These are phyloP conservation scores for Carex scoparia DNA, from an alignment of 176 grass and related monocot species.

Conservation along the genomic window DNA sequence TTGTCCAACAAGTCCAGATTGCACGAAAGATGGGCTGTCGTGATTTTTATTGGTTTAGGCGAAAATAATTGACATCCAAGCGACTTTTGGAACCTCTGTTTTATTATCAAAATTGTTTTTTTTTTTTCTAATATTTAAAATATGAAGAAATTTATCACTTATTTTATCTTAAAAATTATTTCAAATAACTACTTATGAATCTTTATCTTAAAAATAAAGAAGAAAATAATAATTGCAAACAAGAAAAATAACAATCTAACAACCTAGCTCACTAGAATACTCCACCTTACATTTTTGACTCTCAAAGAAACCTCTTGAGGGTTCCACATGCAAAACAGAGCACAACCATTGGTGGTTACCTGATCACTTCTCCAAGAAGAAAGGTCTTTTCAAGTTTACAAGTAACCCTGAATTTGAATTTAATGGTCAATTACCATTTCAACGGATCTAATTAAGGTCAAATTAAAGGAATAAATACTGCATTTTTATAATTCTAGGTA, in stretches of 20 bases:
- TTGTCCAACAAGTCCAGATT: background rate
- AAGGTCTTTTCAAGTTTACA: background rate
- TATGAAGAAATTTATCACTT: too few relatives aligned
- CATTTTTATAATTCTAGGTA: background rate
- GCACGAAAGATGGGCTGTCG: background rate
- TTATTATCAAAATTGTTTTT: conserved; percentile 2
- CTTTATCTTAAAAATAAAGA: too few relatives aligned
- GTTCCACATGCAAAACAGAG: conserved; percentile 5
- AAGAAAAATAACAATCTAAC: background rate
- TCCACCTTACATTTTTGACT: conserved; percentile 17
- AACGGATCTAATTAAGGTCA: background rate
- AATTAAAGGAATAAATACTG: background rate
- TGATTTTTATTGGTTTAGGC: background rate
- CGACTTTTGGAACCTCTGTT: background rate
- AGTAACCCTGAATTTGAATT: background rate
- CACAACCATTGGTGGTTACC: background rate
- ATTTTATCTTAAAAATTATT: too few relatives aligned
- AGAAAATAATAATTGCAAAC: background rate
- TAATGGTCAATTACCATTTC: background rate
- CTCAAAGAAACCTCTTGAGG: background rate
- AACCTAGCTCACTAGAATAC: conserved; percentile 5
- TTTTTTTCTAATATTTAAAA: background rate
- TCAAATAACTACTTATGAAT: too few relatives aligned
- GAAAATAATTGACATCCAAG: background rate
- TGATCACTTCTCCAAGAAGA: conserved; percentile 8